Evolutionary conservation across 352 stramenopile genomes (phyloP).

Genomic region (Globisporangium okanoganense): DNA sequence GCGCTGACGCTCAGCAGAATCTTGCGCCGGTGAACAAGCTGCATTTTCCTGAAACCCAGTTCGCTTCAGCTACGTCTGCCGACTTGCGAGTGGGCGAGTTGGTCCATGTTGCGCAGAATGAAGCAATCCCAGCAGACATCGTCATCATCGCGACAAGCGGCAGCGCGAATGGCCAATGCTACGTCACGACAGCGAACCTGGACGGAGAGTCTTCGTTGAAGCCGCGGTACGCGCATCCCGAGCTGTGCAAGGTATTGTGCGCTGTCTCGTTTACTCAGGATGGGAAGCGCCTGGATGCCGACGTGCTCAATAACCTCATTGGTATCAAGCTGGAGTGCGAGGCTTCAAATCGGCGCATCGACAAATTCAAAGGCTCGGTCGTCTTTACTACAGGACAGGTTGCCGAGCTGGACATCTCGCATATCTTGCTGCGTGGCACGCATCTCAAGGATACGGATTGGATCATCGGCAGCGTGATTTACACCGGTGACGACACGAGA

Average conservation of each 20-base stretch:
- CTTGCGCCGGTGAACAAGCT: conserved; percentile 25
- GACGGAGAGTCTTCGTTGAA: conserved; percentile 90
- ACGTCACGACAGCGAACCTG: conserved; percentile 84
- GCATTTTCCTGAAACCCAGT: conserved; percentile 16
- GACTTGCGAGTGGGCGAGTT: conserved; percentile 78
- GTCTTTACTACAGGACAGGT: conserved; percentile 14
- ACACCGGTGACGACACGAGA: conserved; percentile 87
- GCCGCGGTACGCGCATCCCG: conserved; percentile 48
- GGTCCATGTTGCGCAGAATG: conserved; percentile 67
- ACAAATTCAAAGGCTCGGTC: conserved; percentile 81
- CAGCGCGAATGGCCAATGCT: conserved; percentile 53
- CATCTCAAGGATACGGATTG: conserved; percentile 69
- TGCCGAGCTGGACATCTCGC: conserved; percentile 51
- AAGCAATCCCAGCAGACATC: conserved; percentile 72
- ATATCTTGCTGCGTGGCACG: conserved; percentile 71
- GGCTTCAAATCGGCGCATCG: conserved; percentile 52
- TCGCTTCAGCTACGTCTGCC: conserved; percentile 26
- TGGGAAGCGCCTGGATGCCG: conserved; percentile 19
- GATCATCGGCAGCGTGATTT: conserved; percentile 74
- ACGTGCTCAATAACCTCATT: conserved; percentile 15
- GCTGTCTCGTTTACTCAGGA: conserved; percentile 21
- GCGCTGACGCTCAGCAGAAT: conserved; percentile 69
- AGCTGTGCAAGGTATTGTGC: conserved; percentile 25
- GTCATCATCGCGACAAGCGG: conserved; percentile 54
- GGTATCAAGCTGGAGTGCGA: conserved; percentile 36